Evolutionary conservation across 176 grass and related monocot species (phyloP).

Genomic region (Phyllostachys edulis): DNA sequence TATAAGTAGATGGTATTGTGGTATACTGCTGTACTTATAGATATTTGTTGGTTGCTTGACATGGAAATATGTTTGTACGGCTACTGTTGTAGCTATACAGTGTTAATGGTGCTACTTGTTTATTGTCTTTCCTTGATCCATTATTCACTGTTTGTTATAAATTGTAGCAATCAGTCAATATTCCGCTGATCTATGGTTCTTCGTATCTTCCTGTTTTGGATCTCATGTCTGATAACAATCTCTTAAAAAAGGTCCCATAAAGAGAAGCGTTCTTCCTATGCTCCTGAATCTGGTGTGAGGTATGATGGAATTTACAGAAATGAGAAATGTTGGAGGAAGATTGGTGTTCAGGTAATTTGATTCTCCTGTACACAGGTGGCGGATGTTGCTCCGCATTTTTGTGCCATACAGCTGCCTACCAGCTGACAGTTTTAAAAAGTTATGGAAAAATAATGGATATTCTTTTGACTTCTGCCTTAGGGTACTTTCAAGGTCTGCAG

Average conservation of each 20-base stretch:
- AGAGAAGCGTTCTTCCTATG: constrained; percentile 94
- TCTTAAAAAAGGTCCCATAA: constrained; percentile 69
- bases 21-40: neutral
- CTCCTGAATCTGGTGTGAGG: constrained; percentile 76
- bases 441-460: constrained; percentile 5
- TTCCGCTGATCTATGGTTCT: neutral
- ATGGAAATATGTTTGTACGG: neutral
- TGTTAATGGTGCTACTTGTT: neutral
- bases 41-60: neutral
- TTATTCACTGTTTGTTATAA: neutral
- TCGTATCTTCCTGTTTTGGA: neutral
- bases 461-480: constrained; percentile 37
- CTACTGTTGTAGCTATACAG: neutral
- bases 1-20: neutral
- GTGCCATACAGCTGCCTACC: neutral
- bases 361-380: neutral
- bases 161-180: neutral
- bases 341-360: constrained; percentile 63
- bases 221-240: neutral
- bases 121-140: neutral
- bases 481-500: constrained; percentile 78
- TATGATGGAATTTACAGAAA: constrained; percentile 90
- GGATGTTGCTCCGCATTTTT: neutral
- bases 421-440: neutral
- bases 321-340: constrained; percentile 95